Percentiles rank a stretch among this genome's conserved stretches.
phyloP scores from a whole-genome alignment of 2,329 filamentous ascomycete species.

The Xylariaceae sp. region DNA sequence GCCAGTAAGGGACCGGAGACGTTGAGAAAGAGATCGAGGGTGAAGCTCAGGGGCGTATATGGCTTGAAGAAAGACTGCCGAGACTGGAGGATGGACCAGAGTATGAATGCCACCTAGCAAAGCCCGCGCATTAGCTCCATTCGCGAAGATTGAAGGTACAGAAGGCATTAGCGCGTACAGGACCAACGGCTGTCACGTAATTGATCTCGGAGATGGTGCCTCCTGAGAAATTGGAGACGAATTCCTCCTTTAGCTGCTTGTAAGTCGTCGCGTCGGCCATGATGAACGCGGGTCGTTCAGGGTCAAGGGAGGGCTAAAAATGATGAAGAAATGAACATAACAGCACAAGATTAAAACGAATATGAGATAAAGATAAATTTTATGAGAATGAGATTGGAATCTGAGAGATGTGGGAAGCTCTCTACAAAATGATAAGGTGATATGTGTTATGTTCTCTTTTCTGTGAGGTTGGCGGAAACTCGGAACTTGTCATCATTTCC shows the following conservation, averaged over 20 bases:
- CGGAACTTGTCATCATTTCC: background rate
- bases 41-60: conserved; percentile 61
- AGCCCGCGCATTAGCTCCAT: conserved; percentile 17
- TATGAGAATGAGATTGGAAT: background rate
- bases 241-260: conserved; percentile 90
- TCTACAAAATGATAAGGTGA: conserved; percentile 3
- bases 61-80: conserved; percentile 78
- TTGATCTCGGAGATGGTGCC: conserved; percentile 83
- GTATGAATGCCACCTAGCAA: conserved; percentile 67
- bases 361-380: background rate
- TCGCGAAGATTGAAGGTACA: background rate
- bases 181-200: conserved; percentile 74
- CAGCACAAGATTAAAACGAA: background rate
- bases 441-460: background rate
- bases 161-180: conserved; percentile 52
- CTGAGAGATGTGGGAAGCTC: conserved; percentile 11
- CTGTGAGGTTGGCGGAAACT: too few relatives aligned
- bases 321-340: background rate
- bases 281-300: conserved; percentile 1
- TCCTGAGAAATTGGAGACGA: conserved; percentile 85
- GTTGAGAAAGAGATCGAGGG: conserved; percentile 84
- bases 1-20: conserved; percentile 76
- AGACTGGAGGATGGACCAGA: conserved; percentile 86
- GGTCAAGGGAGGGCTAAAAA: background rate
- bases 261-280: conserved; percentile 53